Evolutionary conservation across 2,329 filamentous ascomycete species (phyloP), one percentile per base, ranked within the genome.

Genomic region (Diaporthe vexans): DNA sequence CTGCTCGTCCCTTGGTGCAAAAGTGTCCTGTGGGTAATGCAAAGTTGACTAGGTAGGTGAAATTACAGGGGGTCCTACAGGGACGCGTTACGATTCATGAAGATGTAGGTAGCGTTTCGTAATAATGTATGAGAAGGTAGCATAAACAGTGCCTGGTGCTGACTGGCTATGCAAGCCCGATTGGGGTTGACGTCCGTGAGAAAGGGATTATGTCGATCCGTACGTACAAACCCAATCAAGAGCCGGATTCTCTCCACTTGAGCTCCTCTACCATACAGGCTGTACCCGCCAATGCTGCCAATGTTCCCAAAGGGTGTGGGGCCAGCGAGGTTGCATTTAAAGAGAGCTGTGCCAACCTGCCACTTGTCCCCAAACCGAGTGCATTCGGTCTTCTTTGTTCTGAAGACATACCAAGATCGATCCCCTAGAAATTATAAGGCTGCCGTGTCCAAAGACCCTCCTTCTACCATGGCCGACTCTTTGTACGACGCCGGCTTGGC

Each of bases 191-290:
- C 10, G n/a, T 48, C 59, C 40, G 17, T 17, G 17, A 65, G 40
- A 65, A 48, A 40, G 17, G 17, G 26, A 29, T 35, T 46, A 48
- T n/a, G 59, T 65, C 33, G 59, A 65, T 65, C 59, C 40, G 9
- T 33, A n/a, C 17, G 9, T 3, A 11, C 59, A 48, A 48, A 19
- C 7, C 59, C 59, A 65, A 65, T 48, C 40, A 48, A 63, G 24
- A 17, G 59, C 40, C 17, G 59, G 19, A 48, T 48, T 48, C 59
- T 48, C 40, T 65, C 59, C 59, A 65, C 59, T 48, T 11, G 10
- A 8, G 26, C 59, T 48, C 43, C 59, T 65, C 4, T 65, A 35
- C 40, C 40, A 26, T n/a, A 40, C 37, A 13, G 37, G 1, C 5
- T 65, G 24, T 26, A 65, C 40, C 9, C 40, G 40, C 40, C 43